Evolutionary conservation across 208 protist genomes (phyloP).

Genomic region (Herpetomonas samuelpessoai): DNA sequence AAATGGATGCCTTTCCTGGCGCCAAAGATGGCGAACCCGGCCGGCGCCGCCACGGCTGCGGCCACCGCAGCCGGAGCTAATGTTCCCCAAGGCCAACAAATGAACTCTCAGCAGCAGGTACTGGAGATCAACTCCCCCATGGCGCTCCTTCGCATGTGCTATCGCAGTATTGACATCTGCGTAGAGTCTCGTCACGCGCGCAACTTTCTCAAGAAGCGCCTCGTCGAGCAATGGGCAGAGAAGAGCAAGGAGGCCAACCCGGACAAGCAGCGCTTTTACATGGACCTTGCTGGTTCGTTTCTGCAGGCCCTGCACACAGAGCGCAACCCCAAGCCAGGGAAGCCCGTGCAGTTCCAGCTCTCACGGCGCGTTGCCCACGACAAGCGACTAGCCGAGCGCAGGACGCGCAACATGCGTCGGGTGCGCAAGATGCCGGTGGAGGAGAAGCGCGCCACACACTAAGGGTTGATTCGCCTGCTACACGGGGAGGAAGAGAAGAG

Average conservation of each 20-base stretch:
- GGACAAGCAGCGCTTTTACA: slow-evolving; percentile 84
- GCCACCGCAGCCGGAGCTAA: not conserved
- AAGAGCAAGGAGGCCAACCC: slow-evolving; percentile 73
- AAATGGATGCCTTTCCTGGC: slow-evolving; percentile 7
- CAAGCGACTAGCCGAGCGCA: slow-evolving; percentile 55
- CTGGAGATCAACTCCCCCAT: slow-evolving; percentile 77
- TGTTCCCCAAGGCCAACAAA: slow-evolving; percentile 21
- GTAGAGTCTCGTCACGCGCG: slow-evolving; percentile 86
- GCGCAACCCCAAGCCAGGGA: slow-evolving; percentile 68
- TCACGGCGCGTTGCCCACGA: slow-evolving; percentile 74
- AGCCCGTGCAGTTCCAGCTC: slow-evolving; percentile 69
- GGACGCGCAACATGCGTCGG: slow-evolving; percentile 27
- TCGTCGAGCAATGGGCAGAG: slow-evolving; percentile 76
- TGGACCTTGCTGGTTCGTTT: slow-evolving; percentile 86
- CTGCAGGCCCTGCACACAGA: slow-evolving; percentile 82
- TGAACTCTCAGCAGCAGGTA: slow-evolving; percentile 80
- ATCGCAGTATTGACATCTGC: slow-evolving; percentile 87
- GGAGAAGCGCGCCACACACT: slow-evolving; percentile 21
- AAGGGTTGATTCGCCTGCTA: no score
- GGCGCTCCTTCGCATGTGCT: slow-evolving; percentile 88
- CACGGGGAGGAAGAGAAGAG: slow-evolving; percentile 5
- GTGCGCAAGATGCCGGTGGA: slow-evolving; percentile 42
- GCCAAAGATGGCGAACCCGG: slow-evolving; percentile 4
- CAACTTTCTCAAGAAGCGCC: slow-evolving; percentile 76
- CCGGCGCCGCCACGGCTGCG: not conserved